Percentiles rank a stretch among this genome's conserved stretches.
Evolutionary conservation across 495 filamentous ascomycete genomes (phyloP).

Genomic region (Penicillium egyptiacum): DNA sequence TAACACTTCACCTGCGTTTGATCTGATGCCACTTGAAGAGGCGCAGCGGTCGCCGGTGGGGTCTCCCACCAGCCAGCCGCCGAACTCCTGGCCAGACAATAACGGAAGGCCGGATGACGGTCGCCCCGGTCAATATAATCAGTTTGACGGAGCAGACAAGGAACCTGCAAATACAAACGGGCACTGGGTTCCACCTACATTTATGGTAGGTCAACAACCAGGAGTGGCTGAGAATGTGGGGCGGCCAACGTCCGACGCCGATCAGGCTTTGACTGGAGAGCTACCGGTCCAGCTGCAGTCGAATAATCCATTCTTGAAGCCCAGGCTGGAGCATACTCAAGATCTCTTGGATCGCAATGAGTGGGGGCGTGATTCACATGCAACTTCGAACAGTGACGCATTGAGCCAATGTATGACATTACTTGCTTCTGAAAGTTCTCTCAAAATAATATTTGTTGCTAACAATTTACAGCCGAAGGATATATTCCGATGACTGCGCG

Average conservation of each 20-base stretch:
- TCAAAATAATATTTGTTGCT: constrained; percentile 8
- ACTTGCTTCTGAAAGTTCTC: not conserved
- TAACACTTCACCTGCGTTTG: constrained; percentile 46
- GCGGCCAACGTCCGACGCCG: constrained; percentile 15
- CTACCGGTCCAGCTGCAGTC: constrained; percentile 40
- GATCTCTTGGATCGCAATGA: constrained; percentile 28
- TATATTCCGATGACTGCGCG: constrained; percentile 51
- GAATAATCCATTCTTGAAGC: constrained; percentile 48
- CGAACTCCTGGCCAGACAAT: constrained; percentile 40
- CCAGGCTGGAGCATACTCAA: constrained; percentile 22
- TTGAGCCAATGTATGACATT: constrained; percentile 37
- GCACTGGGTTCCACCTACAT: constrained; percentile 26
- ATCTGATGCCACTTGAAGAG: constrained; percentile 46
- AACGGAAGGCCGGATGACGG: constrained; percentile 23
- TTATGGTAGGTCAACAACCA: constrained; percentile 29
- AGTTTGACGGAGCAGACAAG: constrained; percentile 7
- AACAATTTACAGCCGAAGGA: constrained; percentile 36
- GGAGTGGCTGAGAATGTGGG: constrained; percentile 29
- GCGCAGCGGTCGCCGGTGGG: constrained; percentile 45
- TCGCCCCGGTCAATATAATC: constrained; percentile 11
- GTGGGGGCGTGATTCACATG: constrained; percentile 28
- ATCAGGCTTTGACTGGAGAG: constrained; percentile 26
- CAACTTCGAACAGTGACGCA: constrained; percentile 26
- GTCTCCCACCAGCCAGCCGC: constrained; percentile 30
- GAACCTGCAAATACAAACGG: constrained; percentile 14